A percentile compares a stretch with the other conserved stretches of the same genome.
phyloP scores from a whole-genome alignment of 345 rosid species.

The Populus davidiana region DNA sequence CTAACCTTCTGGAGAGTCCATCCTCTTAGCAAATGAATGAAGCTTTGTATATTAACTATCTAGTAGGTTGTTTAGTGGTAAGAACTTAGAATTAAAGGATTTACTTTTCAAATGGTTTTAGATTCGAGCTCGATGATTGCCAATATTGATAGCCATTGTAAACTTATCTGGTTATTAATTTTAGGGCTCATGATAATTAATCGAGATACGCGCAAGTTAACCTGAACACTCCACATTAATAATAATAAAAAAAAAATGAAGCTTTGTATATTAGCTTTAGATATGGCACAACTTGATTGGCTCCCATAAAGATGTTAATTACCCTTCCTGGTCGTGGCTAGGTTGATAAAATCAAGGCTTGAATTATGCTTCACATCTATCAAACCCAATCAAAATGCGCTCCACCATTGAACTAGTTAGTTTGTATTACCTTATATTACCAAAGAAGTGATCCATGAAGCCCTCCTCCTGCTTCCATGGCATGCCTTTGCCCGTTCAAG shows the following conservation, averaged over 20 bases:
- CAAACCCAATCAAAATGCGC: neutral
- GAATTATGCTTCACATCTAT: neutral
- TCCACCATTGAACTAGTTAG: neutral
- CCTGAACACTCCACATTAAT: no score
- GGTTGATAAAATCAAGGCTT: neutral
- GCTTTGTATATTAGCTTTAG: neutral
- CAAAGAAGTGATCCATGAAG: neutral
- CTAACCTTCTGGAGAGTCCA: constrained; percentile 2
- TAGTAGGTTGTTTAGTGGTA: no score
- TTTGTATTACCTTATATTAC: neutral
- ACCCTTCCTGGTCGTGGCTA: neutral
- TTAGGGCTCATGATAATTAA: no score
- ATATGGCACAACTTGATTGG: neutral
- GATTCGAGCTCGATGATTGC: no score
- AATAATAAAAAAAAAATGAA: neutral
- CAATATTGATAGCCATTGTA: no score
- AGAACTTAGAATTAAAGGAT: no score
- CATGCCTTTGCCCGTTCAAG: neutral
- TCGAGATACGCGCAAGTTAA: no score
- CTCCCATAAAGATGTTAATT: neutral
- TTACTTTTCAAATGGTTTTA: no score
- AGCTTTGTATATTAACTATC: neutral
- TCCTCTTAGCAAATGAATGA: neutral
- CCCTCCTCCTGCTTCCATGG: neutral
- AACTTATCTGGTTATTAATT: no score